These are phyloP conservation scores for Populus pruinosa DNA, from an alignment of 345 rosid species.

Conservation along the genomic window DNA sequence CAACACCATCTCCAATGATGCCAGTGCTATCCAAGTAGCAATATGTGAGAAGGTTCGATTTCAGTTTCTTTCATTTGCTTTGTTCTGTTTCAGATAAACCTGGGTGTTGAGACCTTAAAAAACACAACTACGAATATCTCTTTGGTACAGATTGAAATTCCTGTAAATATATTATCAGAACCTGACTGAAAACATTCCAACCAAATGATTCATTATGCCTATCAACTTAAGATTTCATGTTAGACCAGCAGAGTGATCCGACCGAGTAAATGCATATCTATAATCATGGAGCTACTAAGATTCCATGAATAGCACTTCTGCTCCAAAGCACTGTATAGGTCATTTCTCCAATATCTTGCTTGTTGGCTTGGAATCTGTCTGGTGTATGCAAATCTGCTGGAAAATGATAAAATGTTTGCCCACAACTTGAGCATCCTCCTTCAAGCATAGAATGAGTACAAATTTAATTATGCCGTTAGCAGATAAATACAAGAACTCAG, in stretches of 20 bases:
- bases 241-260: not conserved
- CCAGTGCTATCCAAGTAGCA: constrained; percentile 65
- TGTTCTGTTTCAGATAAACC: not conserved
- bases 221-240: no score
- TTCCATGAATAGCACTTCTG: no score
- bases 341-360: no score
- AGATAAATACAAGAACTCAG: not conserved
- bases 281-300: no score
- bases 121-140: no score
- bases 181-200: not conserved
- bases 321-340: no score
- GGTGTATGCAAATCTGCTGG: not conserved
- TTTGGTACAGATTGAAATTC: not conserved
- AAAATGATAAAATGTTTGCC: not conserved
- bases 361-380: not conserved
- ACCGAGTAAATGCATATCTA: not conserved
- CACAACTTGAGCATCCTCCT: not conserved
- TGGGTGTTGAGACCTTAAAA: not conserved
- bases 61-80: not conserved
- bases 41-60: constrained; percentile 54
- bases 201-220: not conserved
- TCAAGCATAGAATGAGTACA: not conserved
- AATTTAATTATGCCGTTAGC: no score
- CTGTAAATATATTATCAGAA: no score
- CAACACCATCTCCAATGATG: constrained; percentile 55